Evolutionary conservation across 768 basidiomycete species (phyloP), one percentile per base, ranked within the genome.

Genomic region (Gymnopilus dilepis): DNA sequence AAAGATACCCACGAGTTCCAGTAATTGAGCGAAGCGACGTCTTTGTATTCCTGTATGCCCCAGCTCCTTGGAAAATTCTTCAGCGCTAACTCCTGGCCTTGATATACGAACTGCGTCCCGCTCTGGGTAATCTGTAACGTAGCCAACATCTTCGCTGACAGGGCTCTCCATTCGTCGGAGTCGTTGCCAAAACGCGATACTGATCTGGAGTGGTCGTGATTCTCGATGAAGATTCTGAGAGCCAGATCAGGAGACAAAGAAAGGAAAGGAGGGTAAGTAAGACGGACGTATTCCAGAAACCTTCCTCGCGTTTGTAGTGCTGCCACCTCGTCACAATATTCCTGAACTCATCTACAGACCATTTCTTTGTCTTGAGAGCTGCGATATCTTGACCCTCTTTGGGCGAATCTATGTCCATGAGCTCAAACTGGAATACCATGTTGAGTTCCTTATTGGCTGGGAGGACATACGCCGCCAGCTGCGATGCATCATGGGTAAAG

Each of bases 41-140:
- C 91, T 67, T 87, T 87, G 73, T 91, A 92, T 67, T 90, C 88
- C 58, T 90, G 86, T 22, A 90, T 78, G 0, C 82, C 84, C 90
- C 90, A 92, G 15, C 73, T 67, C 50, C 77, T 69, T 17, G 87
- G 86, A 63, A 88, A 84, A 59, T 88, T 88, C 71, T 80, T 84
- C 71, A 89, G 74, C 0, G 85, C 90, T 0, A 92, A 79, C 68
- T 92, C 92, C 70, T 92, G 80, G 6, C 90, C 91, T 74, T 92
- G 89, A 69, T 87, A 92, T 11, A 93, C 77, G 70, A 86, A 92
- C 62, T 87, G 73, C 19, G 90, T 90, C 6, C 91, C 90, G 7
- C 80, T 76, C 41, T 88, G 85, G 1, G 86, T 82, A 34, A 83
- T 76, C 63, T 91, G 82, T 34, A 90, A 72, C 56, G 89, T 76